A percentile compares a stretch with the other conserved stretches of the same genome.
phyloP scores from a whole-genome alignment of 2,329 filamentous ascomycete species.

The Curvularia hawaiiensis region DNA sequence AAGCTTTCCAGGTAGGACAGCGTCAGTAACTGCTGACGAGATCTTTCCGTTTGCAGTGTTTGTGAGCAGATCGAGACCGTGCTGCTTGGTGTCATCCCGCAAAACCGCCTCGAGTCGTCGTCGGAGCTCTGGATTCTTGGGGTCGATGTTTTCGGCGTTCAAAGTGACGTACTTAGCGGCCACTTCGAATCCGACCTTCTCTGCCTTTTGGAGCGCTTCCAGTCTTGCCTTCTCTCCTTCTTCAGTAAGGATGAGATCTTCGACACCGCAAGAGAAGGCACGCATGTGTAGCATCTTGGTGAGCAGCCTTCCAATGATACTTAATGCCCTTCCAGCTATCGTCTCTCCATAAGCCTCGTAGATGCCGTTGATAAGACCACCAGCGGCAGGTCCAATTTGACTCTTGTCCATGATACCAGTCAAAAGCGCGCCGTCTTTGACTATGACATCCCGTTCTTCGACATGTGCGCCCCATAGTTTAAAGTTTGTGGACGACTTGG shows the following conservation, averaged over 20 bases:
- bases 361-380: constrained; percentile 87
- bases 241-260: constrained; percentile 85
- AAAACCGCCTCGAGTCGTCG: constrained; percentile 85
- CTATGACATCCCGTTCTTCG: constrained; percentile 81
- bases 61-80: constrained; percentile 85
- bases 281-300: constrained; percentile 92
- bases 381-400: constrained; percentile 85
- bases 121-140: constrained; percentile 72
- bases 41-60: constrained; percentile 72
- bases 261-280: constrained; percentile 96
- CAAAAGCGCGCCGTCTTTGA: constrained; percentile 86
- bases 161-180: constrained; percentile 89
- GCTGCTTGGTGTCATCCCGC: constrained; percentile 88
- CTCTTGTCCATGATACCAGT: constrained; percentile 94
- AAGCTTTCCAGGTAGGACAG: constrained; percentile 80
- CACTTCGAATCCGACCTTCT: constrained; percentile 74
- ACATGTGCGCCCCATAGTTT: constrained; percentile 75
- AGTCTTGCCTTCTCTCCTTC: constrained; percentile 75
- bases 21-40: constrained; percentile 77
- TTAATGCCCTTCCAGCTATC: constrained; percentile 83
- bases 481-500: constrained; percentile 78
- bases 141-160: constrained; percentile 64
- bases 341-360: constrained; percentile 93
- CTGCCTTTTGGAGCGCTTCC: constrained; percentile 70
- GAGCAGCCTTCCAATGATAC: constrained; percentile 84